Evolutionary conservation across 108 stramenopile genomes (phyloP), one percentile per base, ranked within the genome.

Genomic region (Conticribra guillardii): DNA sequence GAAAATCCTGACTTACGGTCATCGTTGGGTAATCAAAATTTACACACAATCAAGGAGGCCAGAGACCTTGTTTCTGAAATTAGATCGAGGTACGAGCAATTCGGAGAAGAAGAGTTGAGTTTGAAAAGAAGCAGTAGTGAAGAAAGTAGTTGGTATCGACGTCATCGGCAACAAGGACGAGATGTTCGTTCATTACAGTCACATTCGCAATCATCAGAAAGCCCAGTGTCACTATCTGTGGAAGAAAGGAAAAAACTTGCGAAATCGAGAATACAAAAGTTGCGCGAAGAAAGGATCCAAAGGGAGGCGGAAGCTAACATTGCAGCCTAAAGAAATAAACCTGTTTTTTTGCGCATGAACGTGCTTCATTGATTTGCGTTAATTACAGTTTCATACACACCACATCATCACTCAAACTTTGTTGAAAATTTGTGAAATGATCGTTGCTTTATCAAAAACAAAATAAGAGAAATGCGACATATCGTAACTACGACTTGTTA

Each of bases 1-100:
- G 87, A 92, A 18, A 76, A 93, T 64, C 62, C 77, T 17, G 96
- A 96, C 52, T 57, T 96, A 22, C 85, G 98, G n/a, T 73, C 82
- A 18, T 52, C 29, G 31, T 41, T 95, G 51, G 87, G 82, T 15
- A 67, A 76, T 19, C 59, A 72, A 27, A 54, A 37, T 9, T 22
- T 76, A 24, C 55, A 52, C 31, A 85, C 73, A 2, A 59, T 89
- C 30, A 63, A 64, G 30, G 69, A 89, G 46, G 83, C 89, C 11
- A 60, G 60, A 58, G 75, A 55, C 2, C 73, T 94, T 21, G 47
- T 94, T 28, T 75, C 80, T 8, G 63, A 83, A 15, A 56, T 94
- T 33, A 71, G 85, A 56, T 32, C 30, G 1, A 84, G 89, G 23
- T 90, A 89, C 57, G 56, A 53, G 3, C 51, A 58, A 5, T 28